Evolutionary conservation across 1,139 yeast genomes (phyloP), one percentile per base, ranked within the genome.

Genomic region (Tardiomyces depauwii): DNA sequence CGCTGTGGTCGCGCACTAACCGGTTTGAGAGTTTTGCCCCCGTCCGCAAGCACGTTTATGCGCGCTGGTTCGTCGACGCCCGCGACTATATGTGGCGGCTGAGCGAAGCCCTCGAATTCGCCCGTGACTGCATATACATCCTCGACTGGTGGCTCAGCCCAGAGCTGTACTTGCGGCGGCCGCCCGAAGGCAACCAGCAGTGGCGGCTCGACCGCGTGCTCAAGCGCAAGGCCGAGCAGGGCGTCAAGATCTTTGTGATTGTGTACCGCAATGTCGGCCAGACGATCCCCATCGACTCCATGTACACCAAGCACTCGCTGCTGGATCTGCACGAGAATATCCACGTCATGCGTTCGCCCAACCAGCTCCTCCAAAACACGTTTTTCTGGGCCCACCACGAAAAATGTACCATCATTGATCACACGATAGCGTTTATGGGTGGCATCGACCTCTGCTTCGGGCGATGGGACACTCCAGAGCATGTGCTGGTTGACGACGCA

Each of bases 141-240:
- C 97, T 91, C 61, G 99, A 91, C 61, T 93, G 99, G 99, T 93
- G 98, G 98, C 70, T 93, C 30, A 78, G 93, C 11, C 99, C 99
- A 0, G 98, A 93, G 62, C 63, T 91, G 11, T 91, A 93, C 57
- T 69, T 93, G 66, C 76, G 98, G 52, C 73, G 99, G 45, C 98
- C 98, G 0, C 91, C 96, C 0, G 83, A 86, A 62, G 96, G 96
- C 13, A 89, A 91, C 57, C 97, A 93, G 62, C 85, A 86, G 54
- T 91, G 89, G 82, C 76, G 99, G 61, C 68, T 93, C 44, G 99
- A 93, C 64, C 74, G 98, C 58, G 65, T 93, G 2, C 70, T 93
- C 54, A 87, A 86, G 61, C 73, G 94, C 51, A 88, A 88, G 55
- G 99, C 99, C 0, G 85, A 82, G 57, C 86, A 87, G 58, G 98